Percentiles rank a stretch among this genome's conserved stretches.
phyloP scores from a whole-genome alignment of 139 green algal species.

The Axilococcus clingmanii region DNA sequence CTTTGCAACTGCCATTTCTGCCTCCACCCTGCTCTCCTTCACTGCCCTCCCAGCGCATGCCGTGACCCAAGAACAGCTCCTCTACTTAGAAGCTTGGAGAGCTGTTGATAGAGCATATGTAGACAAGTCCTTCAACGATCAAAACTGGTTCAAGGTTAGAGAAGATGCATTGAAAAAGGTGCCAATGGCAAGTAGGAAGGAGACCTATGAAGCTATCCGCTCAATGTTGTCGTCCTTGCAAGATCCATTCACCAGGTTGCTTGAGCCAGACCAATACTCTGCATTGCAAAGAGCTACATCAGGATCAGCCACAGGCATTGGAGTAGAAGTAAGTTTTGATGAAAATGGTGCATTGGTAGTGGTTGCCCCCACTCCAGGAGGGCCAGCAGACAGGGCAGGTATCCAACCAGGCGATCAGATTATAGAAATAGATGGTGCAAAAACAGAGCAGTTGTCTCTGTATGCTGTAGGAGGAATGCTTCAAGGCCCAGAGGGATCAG shows the following conservation, averaged over 20 bases:
- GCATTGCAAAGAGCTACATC: conserved; percentile 39
- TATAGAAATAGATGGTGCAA: conserved; percentile 58
- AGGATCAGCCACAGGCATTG: conserved; percentile 64
- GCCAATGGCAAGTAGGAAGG: conserved; percentile 42
- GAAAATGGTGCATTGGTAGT: conserved; percentile 31
- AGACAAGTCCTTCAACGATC: conserved; percentile 94
- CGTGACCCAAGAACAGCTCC: conserved; percentile 83
- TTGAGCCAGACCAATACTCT: conserved; percentile 67
- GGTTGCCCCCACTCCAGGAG: conserved; percentile 63
- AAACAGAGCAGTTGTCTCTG: conserved; percentile 57
- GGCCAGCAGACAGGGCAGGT: conserved; percentile 78
- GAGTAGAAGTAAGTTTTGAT: conserved; percentile 58
- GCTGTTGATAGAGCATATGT: conserved; percentile 92
- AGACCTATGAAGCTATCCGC: conserved; percentile 80
- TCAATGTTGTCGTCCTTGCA: conserved; percentile 70
- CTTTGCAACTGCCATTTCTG: too few species aligned
- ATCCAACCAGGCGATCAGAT: conserved; percentile 73
- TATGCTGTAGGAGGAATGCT: conserved; percentile 76
- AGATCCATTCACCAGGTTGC: conserved; percentile 94
- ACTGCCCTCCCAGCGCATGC: conserved; percentile 26
- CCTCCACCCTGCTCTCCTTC: neutral
- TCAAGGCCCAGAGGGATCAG: conserved; percentile 47
- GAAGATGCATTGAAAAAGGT: conserved; percentile 59
- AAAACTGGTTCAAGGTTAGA: conserved; percentile 83
- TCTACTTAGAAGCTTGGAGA: conserved; percentile 94